A percentile compares a stretch with the other conserved stretches of the same genome.
Evolutionary conservation across 805 yeast species (phyloP).

Genomic region (Cyberlindnera xylosilytica): DNA sequence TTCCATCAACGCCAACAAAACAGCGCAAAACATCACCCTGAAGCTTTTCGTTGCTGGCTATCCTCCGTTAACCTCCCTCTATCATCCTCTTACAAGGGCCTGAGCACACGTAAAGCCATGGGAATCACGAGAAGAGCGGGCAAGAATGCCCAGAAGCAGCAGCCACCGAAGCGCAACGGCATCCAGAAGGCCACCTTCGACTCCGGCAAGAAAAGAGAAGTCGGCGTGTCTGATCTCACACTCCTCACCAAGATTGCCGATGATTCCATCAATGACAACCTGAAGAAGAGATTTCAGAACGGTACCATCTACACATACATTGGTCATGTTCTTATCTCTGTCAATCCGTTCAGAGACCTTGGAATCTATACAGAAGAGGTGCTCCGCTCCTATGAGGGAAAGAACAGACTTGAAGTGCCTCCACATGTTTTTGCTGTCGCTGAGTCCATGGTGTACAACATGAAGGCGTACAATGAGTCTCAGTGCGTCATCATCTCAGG

Average conservation of each 20-base stretch:
- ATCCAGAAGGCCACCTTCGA: conserved; percentile 91
- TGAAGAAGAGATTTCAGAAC: conserved; percentile 84
- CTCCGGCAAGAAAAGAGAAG: conserved; percentile 84
- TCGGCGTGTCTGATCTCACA: conserved; percentile 96
- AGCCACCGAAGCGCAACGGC: conserved; percentile 55
- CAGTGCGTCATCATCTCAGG: conserved; percentile 98
- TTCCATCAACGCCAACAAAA: too few species aligned
- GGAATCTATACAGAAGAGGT: conserved; percentile 89
- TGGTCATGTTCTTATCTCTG: conserved; percentile 92
- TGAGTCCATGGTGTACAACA: conserved; percentile 91
- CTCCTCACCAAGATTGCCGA: conserved; percentile 84
- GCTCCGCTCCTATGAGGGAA: conserved; percentile 76
- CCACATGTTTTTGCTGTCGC: conserved; percentile 99
- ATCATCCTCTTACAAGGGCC: too few species aligned
- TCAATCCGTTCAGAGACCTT: conserved; percentile 92
- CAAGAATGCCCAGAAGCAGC: conserved; percentile 43
- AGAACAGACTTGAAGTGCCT: conserved; percentile 92
- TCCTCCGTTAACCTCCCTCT: too few species aligned
- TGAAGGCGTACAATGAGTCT: conserved; percentile 89
- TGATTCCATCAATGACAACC: conserved; percentile 87
- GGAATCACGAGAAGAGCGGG: conserved; percentile 77
- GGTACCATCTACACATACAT: conserved; percentile 90
- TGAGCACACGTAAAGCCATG: conserved; percentile 38
- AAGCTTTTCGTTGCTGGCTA: too few species aligned
- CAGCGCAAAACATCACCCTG: too few species aligned